Evolutionary conservation across 148 eudicot genomes (phyloP).

Genomic region (Spergularia bocconei): DNA sequence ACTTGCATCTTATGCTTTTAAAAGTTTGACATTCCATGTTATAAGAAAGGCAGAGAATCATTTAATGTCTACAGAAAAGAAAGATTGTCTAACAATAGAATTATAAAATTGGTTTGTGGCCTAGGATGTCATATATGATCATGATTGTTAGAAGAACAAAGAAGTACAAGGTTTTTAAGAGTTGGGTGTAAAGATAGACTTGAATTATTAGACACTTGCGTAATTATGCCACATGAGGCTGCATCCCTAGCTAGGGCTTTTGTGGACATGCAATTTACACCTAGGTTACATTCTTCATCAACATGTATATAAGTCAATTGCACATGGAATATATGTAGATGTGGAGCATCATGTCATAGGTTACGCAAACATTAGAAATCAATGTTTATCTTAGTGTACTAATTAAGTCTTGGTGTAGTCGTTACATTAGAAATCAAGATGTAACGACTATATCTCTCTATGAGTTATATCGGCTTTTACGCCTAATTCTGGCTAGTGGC

Average conservation of each 20-base stretch:
- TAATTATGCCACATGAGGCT: constrained; percentile 23
- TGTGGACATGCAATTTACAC: not conserved
- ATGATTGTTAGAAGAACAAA: not conserved
- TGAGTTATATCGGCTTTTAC: too few species aligned
- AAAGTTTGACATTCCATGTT: too few species aligned
- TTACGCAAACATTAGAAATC: constrained; percentile 5
- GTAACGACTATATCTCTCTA: too few species aligned
- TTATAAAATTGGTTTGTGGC: too few species aligned
- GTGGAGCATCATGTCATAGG: constrained; percentile 11
- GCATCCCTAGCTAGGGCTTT: constrained; percentile 1
- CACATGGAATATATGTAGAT: constrained; percentile 21
- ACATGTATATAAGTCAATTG: constrained; percentile 9
- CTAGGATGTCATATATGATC: not conserved
- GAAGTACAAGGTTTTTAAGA: not conserved
- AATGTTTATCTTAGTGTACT: not conserved
- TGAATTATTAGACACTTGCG: constrained; percentile 10
- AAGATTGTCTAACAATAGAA: too few species aligned
- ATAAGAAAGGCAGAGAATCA: too few species aligned
- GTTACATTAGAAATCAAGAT: too few species aligned
- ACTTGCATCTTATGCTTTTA: too few species aligned
- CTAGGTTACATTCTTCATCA: not conserved
- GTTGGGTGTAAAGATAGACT: not conserved
- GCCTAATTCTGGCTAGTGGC: too few species aligned
- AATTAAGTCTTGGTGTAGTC: too few species aligned
- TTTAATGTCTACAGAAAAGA: too few species aligned